Percentiles rank a stretch among this genome's conserved stretches.
Evolutionary conservation across 2,329 filamentous ascomycete genomes (phyloP).

Genomic region (Celoporthe dispersa): DNA sequence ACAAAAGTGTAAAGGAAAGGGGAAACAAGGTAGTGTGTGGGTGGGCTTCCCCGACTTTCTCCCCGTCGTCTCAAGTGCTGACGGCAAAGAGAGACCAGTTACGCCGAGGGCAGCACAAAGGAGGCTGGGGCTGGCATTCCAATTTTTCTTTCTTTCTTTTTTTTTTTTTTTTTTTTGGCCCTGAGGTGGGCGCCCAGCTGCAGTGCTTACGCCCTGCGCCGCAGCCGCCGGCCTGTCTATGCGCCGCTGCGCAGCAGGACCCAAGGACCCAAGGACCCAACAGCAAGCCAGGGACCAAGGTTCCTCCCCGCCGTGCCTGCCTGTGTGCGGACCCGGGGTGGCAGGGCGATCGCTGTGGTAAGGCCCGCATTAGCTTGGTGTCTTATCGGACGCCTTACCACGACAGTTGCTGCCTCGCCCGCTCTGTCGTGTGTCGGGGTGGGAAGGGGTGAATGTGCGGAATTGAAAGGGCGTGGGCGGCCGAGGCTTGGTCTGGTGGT

Average conservation of each 20-base stretch:
- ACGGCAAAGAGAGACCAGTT: neutral
- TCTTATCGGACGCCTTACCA: neutral
- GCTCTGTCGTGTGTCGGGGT: neutral
- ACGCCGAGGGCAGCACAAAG: neutral
- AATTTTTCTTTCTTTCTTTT: no score
- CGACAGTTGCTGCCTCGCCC: neutral
- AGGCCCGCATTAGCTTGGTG: neutral
- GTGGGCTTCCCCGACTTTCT: neutral
- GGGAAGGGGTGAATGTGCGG: neutral
- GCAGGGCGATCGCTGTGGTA: conserved; percentile 5
- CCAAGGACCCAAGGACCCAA: neutral
- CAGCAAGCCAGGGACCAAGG: neutral
- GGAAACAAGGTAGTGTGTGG: neutral
- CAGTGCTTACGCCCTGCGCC: conserved; percentile 11
- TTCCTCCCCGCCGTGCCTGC: neutral
- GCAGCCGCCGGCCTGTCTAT: conserved; percentile 9
- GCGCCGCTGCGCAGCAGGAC: conserved; percentile 14
- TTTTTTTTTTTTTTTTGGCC: no score
- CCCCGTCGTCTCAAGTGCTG: conserved; percentile 3
- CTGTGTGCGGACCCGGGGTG: neutral
- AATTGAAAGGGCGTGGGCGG: neutral
- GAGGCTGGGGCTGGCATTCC: conserved; percentile 20
- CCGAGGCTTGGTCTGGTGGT: neutral
- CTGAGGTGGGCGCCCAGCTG: neutral
- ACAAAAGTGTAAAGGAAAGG: neutral